Percentiles rank a stretch among this genome's conserved stretches.
Conservation (phyloP, 768 basidiomycete genomes). For the Psilocybe azurescens region DNA sequence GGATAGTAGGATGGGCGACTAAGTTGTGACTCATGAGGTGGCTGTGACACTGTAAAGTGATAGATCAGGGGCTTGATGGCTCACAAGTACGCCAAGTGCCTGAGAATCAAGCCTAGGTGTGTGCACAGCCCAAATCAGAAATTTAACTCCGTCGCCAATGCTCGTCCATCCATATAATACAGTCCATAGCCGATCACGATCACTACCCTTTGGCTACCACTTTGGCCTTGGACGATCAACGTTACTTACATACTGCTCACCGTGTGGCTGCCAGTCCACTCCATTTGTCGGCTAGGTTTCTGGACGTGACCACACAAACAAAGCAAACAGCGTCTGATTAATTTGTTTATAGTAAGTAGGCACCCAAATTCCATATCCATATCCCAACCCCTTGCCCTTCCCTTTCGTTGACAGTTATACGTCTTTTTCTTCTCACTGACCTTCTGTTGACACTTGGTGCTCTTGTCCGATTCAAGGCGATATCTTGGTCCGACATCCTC, state of each 20-base stretch:
- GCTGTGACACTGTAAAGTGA: neutral
- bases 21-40: neutral
- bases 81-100: too few relatives aligned
- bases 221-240: neutral
- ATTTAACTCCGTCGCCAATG: neutral
- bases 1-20: too few relatives aligned
- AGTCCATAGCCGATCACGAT: neutral
- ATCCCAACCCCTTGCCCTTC: neutral
- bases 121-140: neutral
- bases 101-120: neutral
- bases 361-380: conserved; percentile 5
- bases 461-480: neutral
- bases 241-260: too few relatives aligned
- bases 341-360: neutral
- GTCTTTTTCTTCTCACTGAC: neutral
- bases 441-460: neutral
- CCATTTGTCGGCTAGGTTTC: too few relatives aligned
- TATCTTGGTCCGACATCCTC: conserved; percentile 4
- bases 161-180: neutral
- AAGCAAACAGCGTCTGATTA: conserved; percentile 1
- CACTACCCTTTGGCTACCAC: neutral
- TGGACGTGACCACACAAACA: neutral
- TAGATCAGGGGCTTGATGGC: too few relatives aligned
- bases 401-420: neutral
- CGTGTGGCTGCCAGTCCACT: too few relatives aligned